phyloP scores from a whole-genome alignment of 2,329 filamentous ascomycete genomes.

The Magnaporthales sp. region DNA sequence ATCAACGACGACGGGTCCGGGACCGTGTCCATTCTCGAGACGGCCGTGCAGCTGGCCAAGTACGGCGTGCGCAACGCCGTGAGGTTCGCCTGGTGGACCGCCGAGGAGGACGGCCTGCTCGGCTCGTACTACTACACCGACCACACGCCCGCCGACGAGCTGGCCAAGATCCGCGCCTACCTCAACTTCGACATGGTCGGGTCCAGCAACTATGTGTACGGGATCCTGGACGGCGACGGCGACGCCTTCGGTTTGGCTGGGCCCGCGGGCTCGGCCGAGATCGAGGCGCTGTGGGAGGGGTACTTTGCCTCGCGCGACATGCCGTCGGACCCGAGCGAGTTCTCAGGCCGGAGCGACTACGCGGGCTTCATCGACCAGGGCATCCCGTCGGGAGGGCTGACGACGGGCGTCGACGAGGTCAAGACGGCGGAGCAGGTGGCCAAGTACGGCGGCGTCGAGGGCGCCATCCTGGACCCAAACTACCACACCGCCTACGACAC shows the following conservation, averaged over 20 bases:
- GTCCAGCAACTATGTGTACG: constrained; percentile 32
- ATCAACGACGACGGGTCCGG: constrained; percentile 61
- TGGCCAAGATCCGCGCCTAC: constrained; percentile 42
- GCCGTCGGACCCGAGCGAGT: constrained; percentile 39
- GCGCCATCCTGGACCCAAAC: constrained; percentile 35
- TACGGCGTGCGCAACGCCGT: constrained; percentile 42
- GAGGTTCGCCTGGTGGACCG: constrained; percentile 55
- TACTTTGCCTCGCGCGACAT: constrained; percentile 26
- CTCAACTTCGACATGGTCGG: constrained; percentile 51
- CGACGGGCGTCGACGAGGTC: constrained; percentile 45
- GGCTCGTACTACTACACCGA: constrained; percentile 46
- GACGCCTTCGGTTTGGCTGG: constrained; percentile 43
- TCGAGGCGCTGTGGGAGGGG: constrained; percentile 40
- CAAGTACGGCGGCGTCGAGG: constrained; percentile 54
- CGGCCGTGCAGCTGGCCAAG: constrained; percentile 52
- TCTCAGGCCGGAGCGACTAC: constrained; percentile 57
- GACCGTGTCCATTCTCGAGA: constrained; percentile 46
- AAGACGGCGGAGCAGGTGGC: constrained; percentile 44
- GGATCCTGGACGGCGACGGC: constrained; percentile 42
- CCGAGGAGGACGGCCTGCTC: constrained; percentile 48
- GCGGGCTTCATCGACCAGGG: constrained; percentile 55
- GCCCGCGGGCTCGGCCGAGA: constrained; percentile 45
- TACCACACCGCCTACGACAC: constrained; percentile 37
- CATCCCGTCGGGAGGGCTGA: constrained; percentile 60
- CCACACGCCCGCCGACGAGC: constrained; percentile 31